Evolutionary conservation across 78 protist species (phyloP).

Genomic region (Dictyostelium purpureum): DNA sequence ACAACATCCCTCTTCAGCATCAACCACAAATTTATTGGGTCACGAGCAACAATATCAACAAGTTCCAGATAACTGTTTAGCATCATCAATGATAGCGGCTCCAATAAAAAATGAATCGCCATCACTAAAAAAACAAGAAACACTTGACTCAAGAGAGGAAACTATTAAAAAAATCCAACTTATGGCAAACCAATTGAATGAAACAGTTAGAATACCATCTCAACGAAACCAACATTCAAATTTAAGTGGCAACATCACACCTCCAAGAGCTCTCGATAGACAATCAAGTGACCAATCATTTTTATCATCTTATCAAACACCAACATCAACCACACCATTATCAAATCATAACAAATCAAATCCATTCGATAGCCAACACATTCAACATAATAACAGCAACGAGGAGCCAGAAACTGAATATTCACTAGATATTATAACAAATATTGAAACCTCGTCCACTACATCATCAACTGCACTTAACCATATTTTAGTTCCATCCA

Average conservation of each 20-base stretch:
- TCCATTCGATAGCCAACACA: not conserved
- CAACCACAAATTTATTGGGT: not conserved
- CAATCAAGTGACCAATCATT: constrained; percentile 10
- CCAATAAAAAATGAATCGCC: not conserved
- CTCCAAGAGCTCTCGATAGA: constrained; percentile 2
- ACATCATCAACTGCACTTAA: not conserved
- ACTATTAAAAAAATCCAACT: constrained; percentile 20
- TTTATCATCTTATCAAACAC: not conserved
- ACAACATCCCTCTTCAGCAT: not conserved
- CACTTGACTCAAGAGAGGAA: constrained; percentile 14
- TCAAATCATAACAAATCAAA: not conserved
- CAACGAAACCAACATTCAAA: not conserved
- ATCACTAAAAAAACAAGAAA: constrained; percentile 1
- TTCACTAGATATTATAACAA: constrained; percentile 5
- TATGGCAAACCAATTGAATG: constrained; percentile 17
- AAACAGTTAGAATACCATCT: not conserved
- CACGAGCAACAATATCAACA: not conserved
- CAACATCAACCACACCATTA: not conserved
- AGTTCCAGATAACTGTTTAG: not conserved
- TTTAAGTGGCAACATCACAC: not conserved
- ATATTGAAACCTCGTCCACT: not conserved
- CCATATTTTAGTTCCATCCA: not conserved
- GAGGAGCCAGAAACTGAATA: not conserved
- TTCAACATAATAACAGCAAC: not conserved
- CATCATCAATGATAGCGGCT: not conserved